phyloP scores from a whole-genome alignment of 2,329 filamentous ascomycete species.

The Aspergillus sclerotialis region DNA sequence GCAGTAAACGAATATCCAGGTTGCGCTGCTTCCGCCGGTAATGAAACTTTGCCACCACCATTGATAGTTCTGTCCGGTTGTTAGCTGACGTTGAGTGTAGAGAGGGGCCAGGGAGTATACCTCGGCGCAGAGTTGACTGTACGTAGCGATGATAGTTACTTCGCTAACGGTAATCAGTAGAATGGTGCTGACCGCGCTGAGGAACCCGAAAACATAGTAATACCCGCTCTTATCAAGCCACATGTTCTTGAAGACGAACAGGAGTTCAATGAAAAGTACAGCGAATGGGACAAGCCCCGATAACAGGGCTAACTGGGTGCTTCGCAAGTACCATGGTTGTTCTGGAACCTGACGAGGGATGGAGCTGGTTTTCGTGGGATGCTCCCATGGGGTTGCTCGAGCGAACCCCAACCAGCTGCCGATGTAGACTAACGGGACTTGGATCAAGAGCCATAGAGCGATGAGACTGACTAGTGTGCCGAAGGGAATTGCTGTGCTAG shows the following conservation, averaged over 20 bases:
- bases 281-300: slow-evolving; percentile 77
- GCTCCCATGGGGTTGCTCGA: slow-evolving; percentile 62
- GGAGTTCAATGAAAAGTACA: slow-evolving; percentile 78
- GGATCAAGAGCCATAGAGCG: slow-evolving; percentile 75
- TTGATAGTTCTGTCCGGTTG: slow-evolving; percentile 59
- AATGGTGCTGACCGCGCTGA: slow-evolving; percentile 66
- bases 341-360: slow-evolving; percentile 67
- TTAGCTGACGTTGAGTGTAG: background rate
- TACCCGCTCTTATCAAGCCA: slow-evolving; percentile 90
- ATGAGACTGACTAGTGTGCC: slow-evolving; percentile 67
- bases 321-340: slow-evolving; percentile 68
- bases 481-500: slow-evolving; percentile 79
- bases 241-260: slow-evolving; percentile 79
- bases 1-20: slow-evolving; percentile 80
- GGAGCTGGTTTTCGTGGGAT: slow-evolving; percentile 69
- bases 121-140: slow-evolving; percentile 74
- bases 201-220: slow-evolving; percentile 86
- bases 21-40: slow-evolving; percentile 65
- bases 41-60: slow-evolving; percentile 93
- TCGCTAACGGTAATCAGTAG: slow-evolving; percentile 71
- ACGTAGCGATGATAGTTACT: slow-evolving; percentile 75
- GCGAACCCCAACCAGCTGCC: slow-evolving; percentile 73
- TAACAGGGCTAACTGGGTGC: slow-evolving; percentile 58
- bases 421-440: slow-evolving; percentile 74
- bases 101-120: slow-evolving; percentile 25